phyloP scores from a whole-genome alignment of 2,329 filamentous ascomycete species.

The Capronia epimyces region DNA sequence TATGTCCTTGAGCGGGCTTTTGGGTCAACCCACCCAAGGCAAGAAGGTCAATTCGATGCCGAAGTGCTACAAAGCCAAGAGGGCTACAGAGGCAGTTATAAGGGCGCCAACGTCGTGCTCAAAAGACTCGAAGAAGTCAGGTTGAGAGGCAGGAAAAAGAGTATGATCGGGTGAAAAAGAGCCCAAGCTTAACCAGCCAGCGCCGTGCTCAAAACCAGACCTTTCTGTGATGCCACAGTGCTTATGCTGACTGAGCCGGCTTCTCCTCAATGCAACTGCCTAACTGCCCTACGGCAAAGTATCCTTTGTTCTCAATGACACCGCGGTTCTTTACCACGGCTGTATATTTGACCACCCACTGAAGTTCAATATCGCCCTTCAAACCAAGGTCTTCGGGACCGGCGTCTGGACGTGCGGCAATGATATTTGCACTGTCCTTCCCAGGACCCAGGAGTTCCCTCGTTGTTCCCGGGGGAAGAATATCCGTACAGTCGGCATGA shows the following conservation, averaged over 20 bases:
- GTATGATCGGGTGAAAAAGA: slow-evolving; percentile 72
- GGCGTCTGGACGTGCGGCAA: slow-evolving; percentile 55
- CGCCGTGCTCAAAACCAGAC: slow-evolving; percentile 20
- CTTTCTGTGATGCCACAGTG: not conserved
- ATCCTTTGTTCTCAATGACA: slow-evolving; percentile 97
- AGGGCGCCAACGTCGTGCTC: slow-evolving; percentile 67
- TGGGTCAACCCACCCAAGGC: slow-evolving; percentile 84
- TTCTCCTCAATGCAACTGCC: slow-evolving; percentile 41
- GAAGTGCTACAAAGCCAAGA: slow-evolving; percentile 55
- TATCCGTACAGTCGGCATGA: slow-evolving; percentile 89
- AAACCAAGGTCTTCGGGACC: slow-evolving; percentile 51
- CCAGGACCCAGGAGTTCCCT: slow-evolving; percentile 74
- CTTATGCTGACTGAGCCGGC: slow-evolving; percentile 6
- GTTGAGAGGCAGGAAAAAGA: slow-evolving; percentile 89
- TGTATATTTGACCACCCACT: slow-evolving; percentile 97
- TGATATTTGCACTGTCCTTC: slow-evolving; percentile 65
- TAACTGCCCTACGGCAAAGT: slow-evolving; percentile 81
- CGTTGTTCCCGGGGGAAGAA: slow-evolving; percentile 78
- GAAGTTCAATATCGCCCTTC: slow-evolving; percentile 71
- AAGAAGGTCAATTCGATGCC: slow-evolving; percentile 64
- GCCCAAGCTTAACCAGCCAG: slow-evolving; percentile 10
- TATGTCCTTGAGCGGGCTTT: slow-evolving; percentile 95
- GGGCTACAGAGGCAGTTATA: slow-evolving; percentile 69
- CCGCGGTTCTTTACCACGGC: slow-evolving; percentile 89
- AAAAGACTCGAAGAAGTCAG: slow-evolving; percentile 85